These are phyloP conservation scores for Cyberlindnera samutprakarnensis DNA, from an alignment of 805 yeast species.

Conservation along the genomic window DNA sequence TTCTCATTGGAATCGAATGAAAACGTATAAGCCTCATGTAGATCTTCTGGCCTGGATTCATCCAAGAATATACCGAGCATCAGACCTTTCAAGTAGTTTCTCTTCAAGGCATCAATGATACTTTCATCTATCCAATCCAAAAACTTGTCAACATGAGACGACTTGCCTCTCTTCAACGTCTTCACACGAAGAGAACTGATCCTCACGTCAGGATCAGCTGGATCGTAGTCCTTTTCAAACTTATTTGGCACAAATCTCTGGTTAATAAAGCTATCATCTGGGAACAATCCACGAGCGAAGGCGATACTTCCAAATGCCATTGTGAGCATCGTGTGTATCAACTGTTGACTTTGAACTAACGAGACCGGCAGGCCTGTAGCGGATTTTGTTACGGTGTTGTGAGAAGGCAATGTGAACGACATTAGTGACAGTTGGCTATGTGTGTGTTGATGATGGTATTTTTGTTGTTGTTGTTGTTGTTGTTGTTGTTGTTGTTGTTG, in stretches of 20 bases:
- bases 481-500: no score
- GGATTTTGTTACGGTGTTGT: constrained; percentile 1
- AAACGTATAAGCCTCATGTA: constrained; percentile 47
- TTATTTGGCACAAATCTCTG: constrained; percentile 35
- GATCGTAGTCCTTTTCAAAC: constrained; percentile 21
- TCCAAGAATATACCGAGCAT: constrained; percentile 39
- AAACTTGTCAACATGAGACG: constrained; percentile 39
- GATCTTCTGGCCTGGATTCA: constrained; percentile 31
- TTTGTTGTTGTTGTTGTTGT: neutral
- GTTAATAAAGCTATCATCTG: constrained; percentile 46
- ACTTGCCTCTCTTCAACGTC: constrained; percentile 38
- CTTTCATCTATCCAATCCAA: constrained; percentile 50
- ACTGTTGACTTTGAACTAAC: constrained; percentile 34
- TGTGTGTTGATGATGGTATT: neutral
- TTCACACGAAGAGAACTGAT: constrained; percentile 37
- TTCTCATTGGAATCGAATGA: constrained; percentile 33
- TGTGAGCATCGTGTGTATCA: constrained; percentile 39
- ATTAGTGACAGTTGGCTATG: neutral
- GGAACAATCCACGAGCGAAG: constrained; percentile 48
- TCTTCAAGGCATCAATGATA: constrained; percentile 35
- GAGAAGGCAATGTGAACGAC: constrained; percentile 2
- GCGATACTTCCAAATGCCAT: constrained; percentile 54
- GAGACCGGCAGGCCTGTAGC: constrained; percentile 15
- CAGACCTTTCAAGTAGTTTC: constrained; percentile 35
- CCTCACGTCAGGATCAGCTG: constrained; percentile 21